Conservation (phyloP, 1,139 yeast genomes). For the Saccharomycopsis hybrid region DNA sequence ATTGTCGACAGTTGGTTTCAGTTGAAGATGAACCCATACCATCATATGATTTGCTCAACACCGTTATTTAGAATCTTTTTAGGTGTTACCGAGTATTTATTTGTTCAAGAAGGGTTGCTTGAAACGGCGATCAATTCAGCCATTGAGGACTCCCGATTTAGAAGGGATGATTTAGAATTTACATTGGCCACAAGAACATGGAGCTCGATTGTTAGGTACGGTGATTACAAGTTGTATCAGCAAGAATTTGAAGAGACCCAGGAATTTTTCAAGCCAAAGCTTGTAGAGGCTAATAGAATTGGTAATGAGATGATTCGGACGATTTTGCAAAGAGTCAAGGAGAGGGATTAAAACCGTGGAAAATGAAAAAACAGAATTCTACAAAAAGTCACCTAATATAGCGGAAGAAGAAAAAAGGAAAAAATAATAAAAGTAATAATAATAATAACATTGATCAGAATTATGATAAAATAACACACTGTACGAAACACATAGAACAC, state of each 20-base stretch:
- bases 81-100: conserved; percentile 89
- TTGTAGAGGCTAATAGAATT: conserved; percentile 77
- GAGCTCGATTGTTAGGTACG: conserved; percentile 76
- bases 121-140: conserved; percentile 78
- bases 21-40: conserved; percentile 83
- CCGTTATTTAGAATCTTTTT: conserved; percentile 87
- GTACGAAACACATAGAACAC: neutral
- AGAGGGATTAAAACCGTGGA: conserved; percentile 27
- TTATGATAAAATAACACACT: neutral
- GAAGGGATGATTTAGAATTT: conserved; percentile 83
- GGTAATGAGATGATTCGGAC: conserved; percentile 97
- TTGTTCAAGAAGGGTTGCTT: conserved; percentile 73
- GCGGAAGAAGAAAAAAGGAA: neutral
- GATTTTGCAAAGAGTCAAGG: conserved; percentile 51
- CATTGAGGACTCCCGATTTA: conserved; percentile 55
- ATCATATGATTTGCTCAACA: conserved; percentile 94
- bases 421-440: neutral
- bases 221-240: conserved; percentile 68
- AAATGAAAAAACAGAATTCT: neutral
- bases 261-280: conserved; percentile 74
- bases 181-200: conserved; percentile 77
- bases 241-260: conserved; percentile 74
- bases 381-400: neutral
- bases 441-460: neutral
- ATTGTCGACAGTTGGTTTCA: conserved; percentile 93